Base-by-base conservation (phyloP, 805 yeast species). In the Myxozyma vanderwaltii region DNA sequence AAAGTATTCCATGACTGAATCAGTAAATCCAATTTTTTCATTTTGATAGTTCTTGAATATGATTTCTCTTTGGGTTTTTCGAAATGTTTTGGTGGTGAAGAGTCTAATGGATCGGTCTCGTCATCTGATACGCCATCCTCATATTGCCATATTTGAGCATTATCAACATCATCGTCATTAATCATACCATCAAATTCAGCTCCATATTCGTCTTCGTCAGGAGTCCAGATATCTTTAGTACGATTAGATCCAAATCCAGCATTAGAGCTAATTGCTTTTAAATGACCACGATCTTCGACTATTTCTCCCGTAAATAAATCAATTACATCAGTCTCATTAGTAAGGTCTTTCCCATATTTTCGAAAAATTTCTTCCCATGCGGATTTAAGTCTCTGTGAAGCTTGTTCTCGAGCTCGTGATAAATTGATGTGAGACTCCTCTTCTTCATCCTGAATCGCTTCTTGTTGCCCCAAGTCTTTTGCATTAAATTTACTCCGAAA, bases 221-320 rank as follows among this genome's bases (percentile, higher is more conserved):
- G 21, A 15, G 41, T 17, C n/a, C 21, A 13, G 6, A 15, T 17
- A 15, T 38, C 41, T 17, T 17, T 6, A 38, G 21, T 17, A 15
- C n/a, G 17, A 17, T 5, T 13, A 15, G 41, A 15, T 13, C 44
- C 38, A 44, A 43, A 23, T 17, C 45, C 56, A 49, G 19, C 46
- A 23, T 31, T 47, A 12, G 38, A 8, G 33, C 8, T 23, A n/a
- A 44, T 38, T 15, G 31, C 27, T 4, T 38, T 29, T 23, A 88
- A 66, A 71, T 88, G 95, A 1, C 96, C 96, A 53, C 82, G 79
- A 66, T 88, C 91, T 33, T 76, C 80, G 1, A 84, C 70, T 1
- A 88, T 80, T 56, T 80, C 76, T 0, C 92, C 91, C 0, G 90
- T 83, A 8, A 70, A 68, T 23, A 88, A 67, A 69, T 88, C 91